These are phyloP conservation scores for Naganishia kalamii DNA, from an alignment of 768 basidiomycete species.

Conservation along the genomic window DNA sequence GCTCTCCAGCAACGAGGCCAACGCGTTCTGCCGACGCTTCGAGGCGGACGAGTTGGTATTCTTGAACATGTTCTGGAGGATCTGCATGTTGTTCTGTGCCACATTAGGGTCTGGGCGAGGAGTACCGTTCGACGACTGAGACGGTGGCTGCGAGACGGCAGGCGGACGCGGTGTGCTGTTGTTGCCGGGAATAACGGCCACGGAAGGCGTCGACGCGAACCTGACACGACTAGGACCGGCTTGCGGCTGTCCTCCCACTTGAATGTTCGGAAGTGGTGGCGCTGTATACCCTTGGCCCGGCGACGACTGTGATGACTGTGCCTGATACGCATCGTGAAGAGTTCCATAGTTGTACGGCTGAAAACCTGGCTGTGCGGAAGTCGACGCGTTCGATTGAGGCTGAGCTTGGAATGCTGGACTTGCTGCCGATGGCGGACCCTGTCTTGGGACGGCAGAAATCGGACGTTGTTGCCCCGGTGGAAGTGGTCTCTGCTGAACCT, in stretches of 20 bases:
- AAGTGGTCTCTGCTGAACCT: not conserved
- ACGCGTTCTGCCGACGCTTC: not conserved
- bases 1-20: slow-evolving; percentile 3
- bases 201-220: not conserved
- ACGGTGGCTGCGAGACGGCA: not conserved
- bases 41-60: slow-evolving; percentile 12
- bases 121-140: not conserved
- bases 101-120: not conserved
- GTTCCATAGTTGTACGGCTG: not conserved
- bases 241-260: not conserved
- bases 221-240: not conserved
- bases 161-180: not conserved
- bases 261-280: not conserved
- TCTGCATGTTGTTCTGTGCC: slow-evolving; percentile 9
- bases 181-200: not conserved
- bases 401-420: not conserved
- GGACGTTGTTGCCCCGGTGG: not conserved
- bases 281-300: slow-evolving; percentile 6
- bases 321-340: slow-evolving; percentile 1
- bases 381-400: not conserved
- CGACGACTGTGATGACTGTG: not conserved
- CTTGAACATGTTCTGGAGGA: slow-evolving; percentile 12
- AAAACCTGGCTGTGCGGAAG: not conserved
- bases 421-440: not conserved
- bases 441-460: not conserved